Evolutionary conservation across 148 eudicot genomes (phyloP).

Genomic region (Dysphania ambrosioides): DNA sequence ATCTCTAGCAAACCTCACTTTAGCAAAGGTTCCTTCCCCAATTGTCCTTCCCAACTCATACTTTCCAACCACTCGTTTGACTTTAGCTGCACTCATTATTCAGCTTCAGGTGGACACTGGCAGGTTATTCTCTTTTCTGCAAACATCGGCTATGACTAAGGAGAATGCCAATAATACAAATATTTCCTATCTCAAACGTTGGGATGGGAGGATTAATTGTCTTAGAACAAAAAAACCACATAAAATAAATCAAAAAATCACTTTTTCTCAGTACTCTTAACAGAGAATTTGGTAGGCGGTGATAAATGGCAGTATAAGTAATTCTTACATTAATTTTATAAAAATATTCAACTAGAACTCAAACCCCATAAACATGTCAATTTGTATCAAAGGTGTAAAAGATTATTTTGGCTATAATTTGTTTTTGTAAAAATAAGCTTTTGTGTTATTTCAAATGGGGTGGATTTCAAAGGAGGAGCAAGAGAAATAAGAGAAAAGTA

Average conservation of each 20-base stretch:
- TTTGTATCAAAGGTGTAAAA: no score
- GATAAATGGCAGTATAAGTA: no score
- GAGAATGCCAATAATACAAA: background rate
- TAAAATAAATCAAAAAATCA: background rate
- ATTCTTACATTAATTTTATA: no score
- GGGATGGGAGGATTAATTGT: background rate
- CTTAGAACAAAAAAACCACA: background rate
- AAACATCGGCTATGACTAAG: background rate
- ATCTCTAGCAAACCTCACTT: slow-evolving; percentile 86
- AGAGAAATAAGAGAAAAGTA: no score
- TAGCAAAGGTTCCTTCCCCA: slow-evolving; percentile 97
- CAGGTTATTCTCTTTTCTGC: background rate
- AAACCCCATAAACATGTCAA: no score
- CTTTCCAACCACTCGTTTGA: slow-evolving; percentile 79
- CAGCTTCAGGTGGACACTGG: background rate
- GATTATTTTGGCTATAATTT: no score
- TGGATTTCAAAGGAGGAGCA: no score
- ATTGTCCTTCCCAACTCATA: slow-evolving; percentile 94
- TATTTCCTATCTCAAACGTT: background rate
- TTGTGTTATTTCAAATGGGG: no score
- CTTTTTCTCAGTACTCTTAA: background rate
- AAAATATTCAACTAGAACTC: background rate
- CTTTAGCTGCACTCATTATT: slow-evolving; percentile 53
- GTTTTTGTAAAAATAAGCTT: no score
- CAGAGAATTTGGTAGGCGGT: background rate